These are phyloP conservation scores for Cucurbita pepo DNA, from an alignment of 306 rosid species.

Conservation along the genomic window DNA sequence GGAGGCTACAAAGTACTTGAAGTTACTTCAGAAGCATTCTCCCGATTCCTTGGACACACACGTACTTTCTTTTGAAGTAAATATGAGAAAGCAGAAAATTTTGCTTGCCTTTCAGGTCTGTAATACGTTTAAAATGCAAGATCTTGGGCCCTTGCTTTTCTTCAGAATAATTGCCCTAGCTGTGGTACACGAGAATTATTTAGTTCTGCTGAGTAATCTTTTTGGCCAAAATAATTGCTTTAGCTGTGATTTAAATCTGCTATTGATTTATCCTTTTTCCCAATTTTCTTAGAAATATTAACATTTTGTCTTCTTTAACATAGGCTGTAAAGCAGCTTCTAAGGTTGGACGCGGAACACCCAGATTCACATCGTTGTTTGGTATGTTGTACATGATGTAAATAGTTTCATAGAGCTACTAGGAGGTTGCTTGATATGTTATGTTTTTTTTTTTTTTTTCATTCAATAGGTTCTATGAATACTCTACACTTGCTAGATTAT, in stretches of 20 bases:
- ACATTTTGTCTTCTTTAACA: conserved; percentile 9
- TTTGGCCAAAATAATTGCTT: background rate
- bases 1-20: conserved; percentile 90
- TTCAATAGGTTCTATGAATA: background rate
- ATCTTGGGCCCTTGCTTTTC: background rate
- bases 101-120: conserved; percentile 84
- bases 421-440: background rate
- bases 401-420: background rate
- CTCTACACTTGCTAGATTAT: background rate
- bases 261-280: background rate
- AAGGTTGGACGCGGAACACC: conserved; percentile 81
- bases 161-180: background rate
- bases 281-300: background rate
- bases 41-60: conserved; percentile 77
- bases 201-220: background rate
- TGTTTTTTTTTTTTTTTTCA: background rate
- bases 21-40: conserved; percentile 84
- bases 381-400: conserved; percentile 22
- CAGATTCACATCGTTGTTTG: conserved; percentile 86
- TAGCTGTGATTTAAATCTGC: background rate
- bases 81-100: conserved; percentile 65
- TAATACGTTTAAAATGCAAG: background rate
- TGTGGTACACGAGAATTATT: background rate
- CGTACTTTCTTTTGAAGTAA: conserved; percentile 75
- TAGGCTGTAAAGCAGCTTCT: conserved; percentile 88